Conservation (phyloP, 2,329 filamentous ascomycete species). For the Bertia moriformis region DNA sequence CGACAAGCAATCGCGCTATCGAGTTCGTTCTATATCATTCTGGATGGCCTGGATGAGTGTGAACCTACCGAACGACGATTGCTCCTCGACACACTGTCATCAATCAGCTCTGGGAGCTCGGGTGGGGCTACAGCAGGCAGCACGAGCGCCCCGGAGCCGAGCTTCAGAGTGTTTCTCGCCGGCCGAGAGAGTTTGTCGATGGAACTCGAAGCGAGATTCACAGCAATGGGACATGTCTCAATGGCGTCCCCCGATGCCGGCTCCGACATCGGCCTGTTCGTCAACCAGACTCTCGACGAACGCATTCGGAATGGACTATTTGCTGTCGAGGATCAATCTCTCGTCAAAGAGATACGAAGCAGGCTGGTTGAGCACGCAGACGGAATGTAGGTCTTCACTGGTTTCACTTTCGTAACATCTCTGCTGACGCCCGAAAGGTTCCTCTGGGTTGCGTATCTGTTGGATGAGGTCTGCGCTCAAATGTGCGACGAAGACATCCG, state of each 20-base stretch:
- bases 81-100: conserved; percentile 6
- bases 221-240: conserved; percentile 4
- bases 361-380: conserved; percentile 12
- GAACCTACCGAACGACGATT: conserved; percentile 8
- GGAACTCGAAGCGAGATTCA: conserved; percentile 5
- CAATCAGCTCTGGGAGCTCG: no score
- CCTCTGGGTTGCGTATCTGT: conserved; percentile 20
- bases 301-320: conserved; percentile 5
- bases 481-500: conserved; percentile 16
- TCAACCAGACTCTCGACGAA: conserved; percentile 6
- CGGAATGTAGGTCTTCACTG: conserved; percentile 18
- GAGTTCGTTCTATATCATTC: conserved; percentile 10
- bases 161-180: conserved; percentile 11
- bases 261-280: conserved; percentile 9
- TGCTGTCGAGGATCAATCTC: conserved; percentile 5
- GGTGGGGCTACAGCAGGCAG: no score
- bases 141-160: no score
- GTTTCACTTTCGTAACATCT: conserved; percentile 1
- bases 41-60: conserved; percentile 19
- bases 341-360: conserved; percentile 11
- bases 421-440: conserved; percentile 13
- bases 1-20: conserved; percentile 1
- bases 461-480: conserved; percentile 17
- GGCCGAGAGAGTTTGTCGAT: conserved; percentile 11
- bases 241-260: conserved; percentile 5